A percentile compares a stretch with the other conserved stretches of the same genome.
These are phyloP conservation scores for Pythium guiyangense DNA, from an alignment of 352 stramenopile species.

Conservation along the genomic window DNA sequence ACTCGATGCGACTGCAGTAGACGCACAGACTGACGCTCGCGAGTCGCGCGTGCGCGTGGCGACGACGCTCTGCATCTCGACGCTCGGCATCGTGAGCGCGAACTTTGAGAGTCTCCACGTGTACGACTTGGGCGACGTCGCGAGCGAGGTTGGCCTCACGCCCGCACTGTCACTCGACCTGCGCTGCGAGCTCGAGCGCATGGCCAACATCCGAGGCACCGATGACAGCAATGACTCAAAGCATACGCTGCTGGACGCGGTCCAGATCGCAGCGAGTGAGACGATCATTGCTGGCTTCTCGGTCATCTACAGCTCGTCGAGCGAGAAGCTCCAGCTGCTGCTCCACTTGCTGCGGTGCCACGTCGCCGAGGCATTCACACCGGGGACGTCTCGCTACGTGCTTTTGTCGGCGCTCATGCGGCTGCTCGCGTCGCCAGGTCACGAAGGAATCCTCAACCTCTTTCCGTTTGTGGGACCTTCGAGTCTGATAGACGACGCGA, in stretches of 20 bases:
- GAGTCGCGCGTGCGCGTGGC: neutral
- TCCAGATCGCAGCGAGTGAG: constrained; percentile 55
- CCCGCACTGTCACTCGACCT: constrained; percentile 27
- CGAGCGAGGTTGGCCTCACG: constrained; percentile 33
- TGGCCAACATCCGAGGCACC: constrained; percentile 32
- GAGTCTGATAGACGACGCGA: constrained; percentile 2
- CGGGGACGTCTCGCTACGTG: constrained; percentile 37
- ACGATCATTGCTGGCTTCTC: constrained; percentile 63
- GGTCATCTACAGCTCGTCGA: constrained; percentile 54
- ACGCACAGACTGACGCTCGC: neutral
- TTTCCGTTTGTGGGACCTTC: constrained; percentile 31
- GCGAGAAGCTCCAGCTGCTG: constrained; percentile 66
- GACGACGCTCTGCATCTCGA: constrained; percentile 24
- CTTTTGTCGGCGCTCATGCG: constrained; percentile 54
- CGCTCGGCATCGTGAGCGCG: constrained; percentile 51
- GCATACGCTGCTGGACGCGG: constrained; percentile 5
- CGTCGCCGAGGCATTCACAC: constrained; percentile 20
- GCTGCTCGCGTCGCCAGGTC: constrained; percentile 46
- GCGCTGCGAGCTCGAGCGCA: constrained; percentile 40
- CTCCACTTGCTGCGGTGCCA: constrained; percentile 54
- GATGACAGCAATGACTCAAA: neutral
- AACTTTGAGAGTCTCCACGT: constrained; percentile 64
- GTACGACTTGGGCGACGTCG: constrained; percentile 41
- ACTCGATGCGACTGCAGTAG: neutral
- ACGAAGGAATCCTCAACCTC: constrained; percentile 65